Evolutionary conservation across 805 yeast genomes (phyloP), one percentile per base, ranked within the genome.

Genomic region (Wickerhamomyces chaumierensis): DNA sequence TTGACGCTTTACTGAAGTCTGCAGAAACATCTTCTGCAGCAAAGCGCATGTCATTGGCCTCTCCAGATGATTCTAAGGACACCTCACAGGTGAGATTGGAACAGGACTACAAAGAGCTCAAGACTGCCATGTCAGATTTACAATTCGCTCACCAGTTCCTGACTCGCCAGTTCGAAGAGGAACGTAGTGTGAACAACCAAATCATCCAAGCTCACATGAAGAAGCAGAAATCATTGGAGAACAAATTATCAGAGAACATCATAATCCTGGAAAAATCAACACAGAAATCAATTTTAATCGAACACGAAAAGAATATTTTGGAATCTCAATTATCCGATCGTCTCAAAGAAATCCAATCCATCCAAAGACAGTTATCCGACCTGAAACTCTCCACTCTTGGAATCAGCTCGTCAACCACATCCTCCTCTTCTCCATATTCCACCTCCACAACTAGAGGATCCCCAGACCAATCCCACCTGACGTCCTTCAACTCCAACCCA

Each of bases 121-220:
- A 66, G 45, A 73, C 81, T 0, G 86, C 87, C 0, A 60, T 81
- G 36, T 70, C 66, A 40, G 92, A 81, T 53, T 62, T 81, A 38
- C 77, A 80, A 46, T 72, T 81, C 52, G 81, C 86, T 3, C 86
- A 81, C 55, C 75, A 69, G 42, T 81, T 78, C 51, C 60, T 81
- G 39, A 68, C 80, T 2, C 74, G 75, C 50, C 83, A 79, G 48
- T 81, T 70, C 48, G 82, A 78, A 45, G 73, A 75, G 42, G 82
- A 81, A 39, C 66, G 81, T 40, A 68, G 69, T 14, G 72, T 70
- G 42, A 73, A 78, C 40, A 55, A 64, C 37, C 68, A 68, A 41
- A 61, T 71, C 3, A 67, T 78, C 36, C 76, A 71, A 46, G 70
- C 70, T 34, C 61, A 75, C 45, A 65, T 78, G 18, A 61, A 66